Conservation (phyloP, 305 asterid genomes). For the Solanum hybrid region DNA sequence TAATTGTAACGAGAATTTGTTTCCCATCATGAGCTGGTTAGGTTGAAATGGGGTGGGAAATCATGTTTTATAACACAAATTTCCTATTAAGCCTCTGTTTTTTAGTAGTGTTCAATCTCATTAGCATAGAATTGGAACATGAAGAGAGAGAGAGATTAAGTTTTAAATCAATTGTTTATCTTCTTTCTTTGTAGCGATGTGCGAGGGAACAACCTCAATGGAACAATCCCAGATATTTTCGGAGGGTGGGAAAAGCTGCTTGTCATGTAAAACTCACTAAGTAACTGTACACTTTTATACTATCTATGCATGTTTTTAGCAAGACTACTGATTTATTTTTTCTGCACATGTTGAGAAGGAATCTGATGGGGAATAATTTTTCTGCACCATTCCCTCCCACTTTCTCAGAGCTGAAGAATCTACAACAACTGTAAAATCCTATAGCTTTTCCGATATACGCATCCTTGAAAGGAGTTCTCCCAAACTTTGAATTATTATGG, state of each 20-base stretch:
- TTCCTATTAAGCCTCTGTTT: not conserved
- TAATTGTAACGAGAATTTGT: not conserved
- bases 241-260: not conserved
- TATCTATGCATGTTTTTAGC: not conserved
- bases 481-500: not conserved
- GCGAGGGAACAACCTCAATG: slow-evolving; percentile 8
- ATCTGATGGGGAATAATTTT: slow-evolving; percentile 12
- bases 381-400: not conserved
- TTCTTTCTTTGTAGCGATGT: slow-evolving; percentile 5
- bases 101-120: not conserved
- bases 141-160: not conserved
- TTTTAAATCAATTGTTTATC: not conserved
- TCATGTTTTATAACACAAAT: not conserved
- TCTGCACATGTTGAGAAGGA: not conserved
- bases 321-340: not conserved
- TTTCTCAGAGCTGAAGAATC: not conserved
- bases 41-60: not conserved
- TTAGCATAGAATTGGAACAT: not conserved
- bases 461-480: not conserved
- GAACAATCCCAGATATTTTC: not conserved
- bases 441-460: not conserved
- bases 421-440: not conserved
- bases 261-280: not conserved
- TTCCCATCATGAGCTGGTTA: not conserved
- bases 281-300: not conserved